A percentile compares a stretch with the other conserved stretches of the same genome.
Evolutionary conservation across 306 rosid genomes (phyloP).

Genomic region (Lotus japonicus): DNA sequence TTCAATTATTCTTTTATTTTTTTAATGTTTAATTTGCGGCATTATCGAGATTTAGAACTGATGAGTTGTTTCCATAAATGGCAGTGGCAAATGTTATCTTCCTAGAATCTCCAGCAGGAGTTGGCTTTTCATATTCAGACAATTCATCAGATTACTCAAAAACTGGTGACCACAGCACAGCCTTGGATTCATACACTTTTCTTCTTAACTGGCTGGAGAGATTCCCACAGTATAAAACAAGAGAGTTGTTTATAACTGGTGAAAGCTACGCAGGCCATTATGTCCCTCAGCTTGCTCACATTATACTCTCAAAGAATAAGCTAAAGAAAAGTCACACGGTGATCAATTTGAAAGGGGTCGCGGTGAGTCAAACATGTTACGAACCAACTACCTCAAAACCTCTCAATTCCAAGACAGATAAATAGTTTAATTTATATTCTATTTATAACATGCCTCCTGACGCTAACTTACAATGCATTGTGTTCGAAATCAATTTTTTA

Average conservation of each 20-base stretch:
- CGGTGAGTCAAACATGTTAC: conserved; percentile 30
- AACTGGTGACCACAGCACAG: conserved; percentile 50
- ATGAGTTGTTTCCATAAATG: conserved; percentile 4
- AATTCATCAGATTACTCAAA: conserved; percentile 28
- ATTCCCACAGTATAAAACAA: conserved; percentile 49
- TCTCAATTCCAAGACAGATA: too few relatives aligned
- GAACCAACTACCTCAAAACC: too few relatives aligned
- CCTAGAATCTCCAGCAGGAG: conserved; percentile 64
- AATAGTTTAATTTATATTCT: too few relatives aligned
- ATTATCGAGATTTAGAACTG: background rate
- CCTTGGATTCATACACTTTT: conserved; percentile 46
- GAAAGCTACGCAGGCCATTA: conserved; percentile 73
- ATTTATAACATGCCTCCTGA: too few relatives aligned
- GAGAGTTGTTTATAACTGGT: conserved; percentile 51
- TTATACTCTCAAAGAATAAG: conserved; percentile 34
- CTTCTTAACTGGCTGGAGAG: conserved; percentile 56
- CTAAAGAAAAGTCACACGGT: conserved; percentile 1
- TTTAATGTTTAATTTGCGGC: too few relatives aligned
- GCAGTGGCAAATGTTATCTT: conserved; percentile 63
- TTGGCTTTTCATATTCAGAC: conserved; percentile 66
- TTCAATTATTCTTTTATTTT: too few relatives aligned
- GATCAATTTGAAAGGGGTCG: conserved; percentile 54
- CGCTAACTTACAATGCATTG: too few relatives aligned
- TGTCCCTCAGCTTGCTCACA: conserved; percentile 50
- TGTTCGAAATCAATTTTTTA: too few relatives aligned